A percentile compares a stretch with the other conserved stretches of the same genome.
These are phyloP conservation scores for Phyllosticta citribraziliensis DNA, from an alignment of 2,329 filamentous ascomycete species.

Conservation along the genomic window DNA sequence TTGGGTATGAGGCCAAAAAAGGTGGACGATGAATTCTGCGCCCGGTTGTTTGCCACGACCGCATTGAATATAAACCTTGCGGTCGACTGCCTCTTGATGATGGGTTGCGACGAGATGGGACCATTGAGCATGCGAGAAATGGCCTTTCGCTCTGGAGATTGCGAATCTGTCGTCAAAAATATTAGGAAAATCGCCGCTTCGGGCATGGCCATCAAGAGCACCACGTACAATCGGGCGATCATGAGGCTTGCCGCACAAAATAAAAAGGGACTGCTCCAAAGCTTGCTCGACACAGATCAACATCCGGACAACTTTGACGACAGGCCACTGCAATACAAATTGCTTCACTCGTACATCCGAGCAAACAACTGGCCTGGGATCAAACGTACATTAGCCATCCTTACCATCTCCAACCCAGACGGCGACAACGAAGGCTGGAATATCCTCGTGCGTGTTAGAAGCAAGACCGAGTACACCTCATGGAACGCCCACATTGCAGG, in stretches of 20 bases:
- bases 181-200: slow-evolving; percentile 52
- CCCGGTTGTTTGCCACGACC: slow-evolving; percentile 71
- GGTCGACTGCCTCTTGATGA: slow-evolving; percentile 57
- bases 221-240: slow-evolving; percentile 57
- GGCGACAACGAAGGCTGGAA: slow-evolving; percentile 36
- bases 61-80: slow-evolving; percentile 65
- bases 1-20: slow-evolving; percentile 25
- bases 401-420: slow-evolving; percentile 35
- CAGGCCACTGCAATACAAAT: slow-evolving; percentile 40
- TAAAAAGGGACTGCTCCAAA: slow-evolving; percentile 43
- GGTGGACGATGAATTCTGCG: slow-evolving; percentile 55
- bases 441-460: slow-evolving; percentile 32
- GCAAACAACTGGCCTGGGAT: slow-evolving; percentile 42
- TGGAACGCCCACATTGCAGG: slow-evolving; percentile 11
- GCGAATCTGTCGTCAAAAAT: slow-evolving; percentile 47
- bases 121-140: slow-evolving; percentile 70
- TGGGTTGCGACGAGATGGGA: slow-evolving; percentile 64
- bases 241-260: slow-evolving; percentile 51
- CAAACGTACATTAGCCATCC: slow-evolving; percentile 46
- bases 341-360: slow-evolving; percentile 45
- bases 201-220: slow-evolving; percentile 53
- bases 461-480: slow-evolving; percentile 24
- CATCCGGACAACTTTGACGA: slow-evolving; percentile 57
- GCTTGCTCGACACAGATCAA: slow-evolving; percentile 49
- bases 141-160: slow-evolving; percentile 52